phyloP scores from a whole-genome alignment of 1,284 basidiomycete genomes.

The Cutaneotrichosporon curvatum region DNA sequence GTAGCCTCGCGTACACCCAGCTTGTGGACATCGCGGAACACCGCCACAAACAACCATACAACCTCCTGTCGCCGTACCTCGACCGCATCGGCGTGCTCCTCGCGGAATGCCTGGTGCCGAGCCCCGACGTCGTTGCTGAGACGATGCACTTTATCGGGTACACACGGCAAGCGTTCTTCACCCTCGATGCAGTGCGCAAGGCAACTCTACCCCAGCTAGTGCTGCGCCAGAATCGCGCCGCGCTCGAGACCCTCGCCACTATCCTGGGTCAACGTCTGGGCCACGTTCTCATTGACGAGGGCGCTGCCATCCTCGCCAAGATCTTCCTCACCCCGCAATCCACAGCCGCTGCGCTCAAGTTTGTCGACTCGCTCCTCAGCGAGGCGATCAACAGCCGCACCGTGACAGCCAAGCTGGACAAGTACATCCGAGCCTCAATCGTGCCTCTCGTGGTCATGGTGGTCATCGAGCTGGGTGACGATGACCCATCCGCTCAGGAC shows the following conservation, averaged over 20 bases:
- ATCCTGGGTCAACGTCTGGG: conserved; percentile 53
- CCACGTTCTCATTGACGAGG: conserved; percentile 57
- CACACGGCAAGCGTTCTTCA: conserved; percentile 55
- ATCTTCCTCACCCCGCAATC: conserved; percentile 55
- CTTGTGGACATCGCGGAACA: conserved; percentile 47
- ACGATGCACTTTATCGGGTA: conserved; percentile 38
- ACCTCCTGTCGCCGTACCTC: conserved; percentile 63
- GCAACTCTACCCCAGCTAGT: conserved; percentile 67
- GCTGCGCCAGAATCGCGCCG: conserved; percentile 52
- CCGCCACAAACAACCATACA: conserved; percentile 62
- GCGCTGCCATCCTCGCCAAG: conserved; percentile 62
- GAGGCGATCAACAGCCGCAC: conserved; percentile 12
- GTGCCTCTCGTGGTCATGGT: conserved; percentile 64
- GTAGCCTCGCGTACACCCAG: conserved; percentile 65
- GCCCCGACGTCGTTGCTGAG: conserved; percentile 49
- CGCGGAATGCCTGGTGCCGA: conserved; percentile 54
- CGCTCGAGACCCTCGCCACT: conserved; percentile 50
- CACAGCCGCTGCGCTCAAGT: conserved; percentile 49
- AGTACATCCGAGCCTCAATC: conserved; percentile 55
- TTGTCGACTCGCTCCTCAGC: conserved; percentile 54
- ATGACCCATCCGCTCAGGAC: conserved; percentile 51
- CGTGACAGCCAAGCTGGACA: background rate
- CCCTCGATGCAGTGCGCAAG: conserved; percentile 53
- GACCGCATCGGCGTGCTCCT: conserved; percentile 62
- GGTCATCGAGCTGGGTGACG: conserved; percentile 67